Evolutionary conservation across 2,329 filamentous ascomycete genomes (phyloP).

Genomic region (Emericellopsis cladophorae): DNA sequence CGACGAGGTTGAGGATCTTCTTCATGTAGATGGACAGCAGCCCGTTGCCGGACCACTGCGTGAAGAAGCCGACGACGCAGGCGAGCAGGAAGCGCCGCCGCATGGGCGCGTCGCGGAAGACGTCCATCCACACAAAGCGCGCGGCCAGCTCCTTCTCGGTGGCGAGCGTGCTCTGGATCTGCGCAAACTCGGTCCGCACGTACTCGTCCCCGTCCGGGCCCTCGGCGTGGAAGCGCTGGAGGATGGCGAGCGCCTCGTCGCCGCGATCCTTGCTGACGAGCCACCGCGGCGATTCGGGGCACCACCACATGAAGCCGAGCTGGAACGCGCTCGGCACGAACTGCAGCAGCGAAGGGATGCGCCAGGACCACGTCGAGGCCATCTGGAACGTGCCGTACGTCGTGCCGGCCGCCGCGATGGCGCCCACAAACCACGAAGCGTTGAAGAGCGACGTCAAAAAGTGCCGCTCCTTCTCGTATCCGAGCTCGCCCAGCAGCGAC

Average conservation of each 20-base stretch:
- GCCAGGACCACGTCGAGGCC: conserved; percentile 24
- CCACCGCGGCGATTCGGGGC: conserved; percentile 20
- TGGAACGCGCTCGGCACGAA: conserved; percentile 23
- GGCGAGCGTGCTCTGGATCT: conserved; percentile 26
- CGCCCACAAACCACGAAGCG: conserved; percentile 25
- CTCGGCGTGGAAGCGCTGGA: conserved; percentile 17
- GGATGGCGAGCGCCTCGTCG: conserved; percentile 13
- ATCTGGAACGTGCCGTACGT: conserved; percentile 21
- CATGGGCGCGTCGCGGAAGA: conserved; percentile 12
- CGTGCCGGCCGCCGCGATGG: conserved; percentile 14
- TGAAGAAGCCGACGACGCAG: conserved; percentile 11
- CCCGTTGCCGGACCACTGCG: conserved; percentile 14
- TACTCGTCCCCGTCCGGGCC: conserved; percentile 22
- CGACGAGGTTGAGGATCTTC: conserved; percentile 19
- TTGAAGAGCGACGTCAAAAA: conserved; percentile 5
- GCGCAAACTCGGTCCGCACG: conserved; percentile 5
- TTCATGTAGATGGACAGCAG: conserved; percentile 24
- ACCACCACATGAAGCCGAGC: conserved; percentile 13
- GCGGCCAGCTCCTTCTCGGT: conserved; percentile 26
- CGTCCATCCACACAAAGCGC: conserved; percentile 8
- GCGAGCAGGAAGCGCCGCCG: conserved; percentile 13
- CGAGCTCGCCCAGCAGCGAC: conserved; percentile 20
- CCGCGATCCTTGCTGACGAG: conserved; percentile 13
- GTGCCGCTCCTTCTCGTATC: conserved; percentile 9
- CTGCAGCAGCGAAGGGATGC: conserved; percentile 32